Percentiles rank a stretch among this genome's conserved stretches.
These are phyloP conservation scores for Macrolepiota albuminosa DNA, from an alignment of 768 basidiomycete genomes.

Conservation along the genomic window DNA sequence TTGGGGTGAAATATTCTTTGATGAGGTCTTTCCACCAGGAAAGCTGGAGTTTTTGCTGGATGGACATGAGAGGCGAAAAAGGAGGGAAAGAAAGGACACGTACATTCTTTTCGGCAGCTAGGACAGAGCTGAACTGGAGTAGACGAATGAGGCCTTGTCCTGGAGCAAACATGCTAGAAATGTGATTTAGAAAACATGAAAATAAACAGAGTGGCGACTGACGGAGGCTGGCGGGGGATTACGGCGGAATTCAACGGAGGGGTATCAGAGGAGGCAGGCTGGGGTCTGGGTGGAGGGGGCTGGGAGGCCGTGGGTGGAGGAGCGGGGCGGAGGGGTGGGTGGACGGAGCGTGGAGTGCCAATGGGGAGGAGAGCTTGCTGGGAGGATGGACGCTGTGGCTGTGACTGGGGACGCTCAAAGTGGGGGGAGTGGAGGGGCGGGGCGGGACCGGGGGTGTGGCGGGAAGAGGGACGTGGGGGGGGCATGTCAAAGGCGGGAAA, in stretches of 20 bases:
- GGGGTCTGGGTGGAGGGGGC: neutral
- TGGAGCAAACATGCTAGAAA: constrained; percentile 30
- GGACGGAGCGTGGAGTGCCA: no score
- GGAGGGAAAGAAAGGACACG: constrained; percentile 17
- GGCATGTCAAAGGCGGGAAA: constrained; percentile 31
- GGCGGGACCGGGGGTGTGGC: constrained; percentile 6
- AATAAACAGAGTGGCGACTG: neutral
- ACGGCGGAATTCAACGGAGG: constrained; percentile 13
- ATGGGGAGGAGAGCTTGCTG: constrained; percentile 10
- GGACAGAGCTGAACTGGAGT: constrained; percentile 64
- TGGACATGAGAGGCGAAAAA: constrained; percentile 2
- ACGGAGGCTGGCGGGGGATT: constrained; percentile 13
- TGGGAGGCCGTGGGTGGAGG: neutral
- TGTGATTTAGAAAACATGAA: neutral
- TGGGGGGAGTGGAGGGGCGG: neutral
- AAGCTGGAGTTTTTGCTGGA: constrained; percentile 52
- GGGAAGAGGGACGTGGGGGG: constrained; percentile 39
- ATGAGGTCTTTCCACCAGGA: constrained; percentile 66
- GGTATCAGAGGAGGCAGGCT: constrained; percentile 14
- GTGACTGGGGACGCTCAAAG: constrained; percentile 49
- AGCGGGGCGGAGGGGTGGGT: neutral
- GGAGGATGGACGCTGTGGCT: constrained; percentile 26
- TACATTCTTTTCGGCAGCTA: constrained; percentile 51
- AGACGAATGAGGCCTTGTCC: constrained; percentile 65
- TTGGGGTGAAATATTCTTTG: constrained; percentile 64